Base-by-base conservation (phyloP, 352 stramenopile genomes). In the Halophytophthora polymorphica region DNA sequence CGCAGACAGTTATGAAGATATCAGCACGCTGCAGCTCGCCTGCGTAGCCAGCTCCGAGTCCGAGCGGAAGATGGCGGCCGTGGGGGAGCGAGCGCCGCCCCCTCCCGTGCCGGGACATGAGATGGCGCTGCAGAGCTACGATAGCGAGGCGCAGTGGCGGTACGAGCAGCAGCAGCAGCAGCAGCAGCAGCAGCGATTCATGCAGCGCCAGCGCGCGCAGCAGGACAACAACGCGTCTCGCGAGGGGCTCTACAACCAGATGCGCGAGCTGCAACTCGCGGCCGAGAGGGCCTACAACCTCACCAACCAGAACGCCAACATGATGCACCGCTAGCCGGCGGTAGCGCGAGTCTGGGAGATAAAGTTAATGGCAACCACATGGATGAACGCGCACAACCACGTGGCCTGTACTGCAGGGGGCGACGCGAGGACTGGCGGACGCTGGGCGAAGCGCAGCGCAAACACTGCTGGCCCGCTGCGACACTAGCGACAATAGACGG, bases 181-280 rank as follows among this genome's bases (percentile, higher is more conserved):
- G 34, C 57, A 66, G 49, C 61, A 77, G 33, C 57, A 65, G 46
- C 61, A 77, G 33, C 57, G 64, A 44, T 71, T 68, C 38, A 23
- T 68, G 19, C 50, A 55, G 39, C 37, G 63, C 4, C 63, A 69
- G 35, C 58, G 53, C 14, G 49, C 73, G 49, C 61, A 74, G 39
- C 62, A 71, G 48, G 50, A 64, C 39, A 12, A 7, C 11, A 38
- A 58, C 12, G 22, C 41, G 2, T 60, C 59, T n/a, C 78, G 77
- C 18, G 63, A 73, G 53, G 76, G 61, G 12, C 65, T 90, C 7
- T 90, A 90, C 66, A 86, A 88, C 54, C 74, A 90, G 50, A 88
- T 90, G 79, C 59, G 88, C 23, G 76, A 86, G 54, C 60, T 90
- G 49, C 79, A 86, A 45, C 74, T 88, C 60, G 61, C 80, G 23